phyloP scores from a whole-genome alignment of 768 basidiomycete species.

The Tubosaeta brunneosetosa region DNA sequence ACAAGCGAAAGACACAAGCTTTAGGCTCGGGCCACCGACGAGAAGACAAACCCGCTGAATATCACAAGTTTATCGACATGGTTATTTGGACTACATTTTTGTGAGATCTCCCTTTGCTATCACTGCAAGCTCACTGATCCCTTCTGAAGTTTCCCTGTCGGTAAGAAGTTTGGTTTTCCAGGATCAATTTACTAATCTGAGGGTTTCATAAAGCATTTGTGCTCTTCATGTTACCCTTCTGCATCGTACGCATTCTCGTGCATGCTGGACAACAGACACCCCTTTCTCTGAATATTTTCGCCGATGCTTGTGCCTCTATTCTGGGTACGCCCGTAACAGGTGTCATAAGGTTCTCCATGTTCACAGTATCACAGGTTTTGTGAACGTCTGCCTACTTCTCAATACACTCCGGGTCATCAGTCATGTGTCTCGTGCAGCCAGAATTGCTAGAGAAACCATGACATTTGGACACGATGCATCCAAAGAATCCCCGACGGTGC shows the following conservation, averaged over 20 bases:
- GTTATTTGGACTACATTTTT: constrained; percentile 68
- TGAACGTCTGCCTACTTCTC: constrained; percentile 62
- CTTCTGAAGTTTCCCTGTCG: constrained; percentile 51
- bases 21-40: constrained; percentile 45
- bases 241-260: constrained; percentile 44
- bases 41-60: constrained; percentile 43
- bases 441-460: constrained; percentile 7
- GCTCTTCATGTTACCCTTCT: constrained; percentile 54
- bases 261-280: constrained; percentile 49
- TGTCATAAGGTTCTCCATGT: background rate
- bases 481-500: constrained; percentile 16
- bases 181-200: background rate
- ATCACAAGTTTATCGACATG: constrained; percentile 56
- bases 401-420: constrained; percentile 63
- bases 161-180: constrained; percentile 33
- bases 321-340: constrained; percentile 41
- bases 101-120: constrained; percentile 35
- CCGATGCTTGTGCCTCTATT: constrained; percentile 46
- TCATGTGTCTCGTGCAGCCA: constrained; percentile 33
- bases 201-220: constrained; percentile 47
- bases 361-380: constrained; percentile 42
- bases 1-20: constrained; percentile 49
- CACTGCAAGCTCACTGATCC: constrained; percentile 6
- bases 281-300: constrained; percentile 44
- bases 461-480: constrained; percentile 24